Evolutionary conservation across 2,329 filamentous ascomycete species (phyloP).

Genomic region (Fusarium mangiferae): DNA sequence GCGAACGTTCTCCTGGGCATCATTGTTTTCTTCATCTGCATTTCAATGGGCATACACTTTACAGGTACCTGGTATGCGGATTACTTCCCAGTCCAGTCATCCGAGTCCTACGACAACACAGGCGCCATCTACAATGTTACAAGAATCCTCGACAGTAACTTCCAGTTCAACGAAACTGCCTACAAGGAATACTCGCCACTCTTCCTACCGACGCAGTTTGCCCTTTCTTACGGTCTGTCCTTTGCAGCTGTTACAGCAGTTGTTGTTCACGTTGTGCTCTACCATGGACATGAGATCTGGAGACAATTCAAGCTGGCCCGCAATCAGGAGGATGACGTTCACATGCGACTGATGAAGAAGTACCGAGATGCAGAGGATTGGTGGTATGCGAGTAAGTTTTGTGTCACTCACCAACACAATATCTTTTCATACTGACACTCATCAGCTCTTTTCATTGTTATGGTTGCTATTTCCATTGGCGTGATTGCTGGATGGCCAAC

Average conservation of each 20-base stretch:
- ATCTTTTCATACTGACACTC: slow-evolving; percentile 16
- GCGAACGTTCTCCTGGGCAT: slow-evolving; percentile 65
- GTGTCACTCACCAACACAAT: slow-evolving; percentile 42
- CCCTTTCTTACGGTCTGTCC: slow-evolving; percentile 68
- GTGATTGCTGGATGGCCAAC: slow-evolving; percentile 67
- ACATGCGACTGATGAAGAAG: slow-evolving; percentile 71
- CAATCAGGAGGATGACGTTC: slow-evolving; percentile 66
- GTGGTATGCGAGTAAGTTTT: slow-evolving; percentile 65
- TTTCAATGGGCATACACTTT: slow-evolving; percentile 70
- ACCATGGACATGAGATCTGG: slow-evolving; percentile 66
- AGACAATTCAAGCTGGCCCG: slow-evolving; percentile 65
- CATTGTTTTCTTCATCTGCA: slow-evolving; percentile 63
- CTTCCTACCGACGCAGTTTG: slow-evolving; percentile 71
- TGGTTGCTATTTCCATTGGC: slow-evolving; percentile 65
- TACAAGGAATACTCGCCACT: slow-evolving; percentile 74
- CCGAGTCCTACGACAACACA: slow-evolving; percentile 72
- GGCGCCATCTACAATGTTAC: slow-evolving; percentile 68
- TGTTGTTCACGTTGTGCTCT: slow-evolving; percentile 65
- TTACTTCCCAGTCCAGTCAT: slow-evolving; percentile 70
- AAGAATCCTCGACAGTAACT: slow-evolving; percentile 65
- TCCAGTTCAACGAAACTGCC: slow-evolving; percentile 67
- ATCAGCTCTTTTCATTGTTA: slow-evolving; percentile 59
- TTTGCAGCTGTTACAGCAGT: slow-evolving; percentile 75
- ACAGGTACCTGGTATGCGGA: slow-evolving; percentile 66
- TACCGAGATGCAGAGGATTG: slow-evolving; percentile 68